A percentile compares a stretch with the other conserved stretches of the same genome.
These are phyloP conservation scores for Lentinula sp. DNA, from an alignment of 768 basidiomycete species.

Conservation along the genomic window DNA sequence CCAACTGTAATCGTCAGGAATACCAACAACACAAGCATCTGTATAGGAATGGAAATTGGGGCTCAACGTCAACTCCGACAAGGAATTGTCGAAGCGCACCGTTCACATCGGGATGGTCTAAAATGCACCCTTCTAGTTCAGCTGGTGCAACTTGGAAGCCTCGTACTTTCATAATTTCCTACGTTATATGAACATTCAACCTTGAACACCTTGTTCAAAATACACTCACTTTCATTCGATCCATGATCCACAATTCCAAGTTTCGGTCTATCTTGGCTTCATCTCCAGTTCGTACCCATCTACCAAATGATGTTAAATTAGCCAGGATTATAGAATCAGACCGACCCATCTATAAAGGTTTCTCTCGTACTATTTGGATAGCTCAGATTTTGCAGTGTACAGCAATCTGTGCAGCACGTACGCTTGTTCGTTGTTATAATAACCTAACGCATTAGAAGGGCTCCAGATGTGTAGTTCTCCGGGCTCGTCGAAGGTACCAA, in stretches of 20 bases:
- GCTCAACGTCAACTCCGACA: not conserved
- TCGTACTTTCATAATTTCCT: conserved; percentile 43
- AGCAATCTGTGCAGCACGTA: conserved; percentile 27
- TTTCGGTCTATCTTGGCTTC: conserved; percentile 50
- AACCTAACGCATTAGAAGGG: conserved; percentile 34
- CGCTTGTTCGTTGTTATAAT: conserved; percentile 57
- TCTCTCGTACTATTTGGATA: conserved; percentile 48
- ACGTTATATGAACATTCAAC: not conserved
- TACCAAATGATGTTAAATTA: conserved; percentile 13
- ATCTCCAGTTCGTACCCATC: conserved; percentile 69
- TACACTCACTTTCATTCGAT: conserved; percentile 53
- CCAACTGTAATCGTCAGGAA: conserved; percentile 59
- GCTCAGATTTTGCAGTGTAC: not conserved
- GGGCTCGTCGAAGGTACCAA: conserved; percentile 34
- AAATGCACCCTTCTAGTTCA: conserved; percentile 62
- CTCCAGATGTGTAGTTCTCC: conserved; percentile 45
- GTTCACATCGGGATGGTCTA: conserved; percentile 53
- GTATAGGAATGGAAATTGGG: conserved; percentile 4
- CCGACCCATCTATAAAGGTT: conserved; percentile 60
- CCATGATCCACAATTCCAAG: conserved; percentile 53
- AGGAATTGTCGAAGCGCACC: not conserved
- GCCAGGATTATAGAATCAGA: conserved; percentile 1
- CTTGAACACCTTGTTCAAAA: not conserved
- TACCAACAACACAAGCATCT: conserved; percentile 58
- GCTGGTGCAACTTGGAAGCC: conserved; percentile 76